Conservation (phyloP, 2,329 filamentous ascomycete species). For the Alternaria postmessia region DNA sequence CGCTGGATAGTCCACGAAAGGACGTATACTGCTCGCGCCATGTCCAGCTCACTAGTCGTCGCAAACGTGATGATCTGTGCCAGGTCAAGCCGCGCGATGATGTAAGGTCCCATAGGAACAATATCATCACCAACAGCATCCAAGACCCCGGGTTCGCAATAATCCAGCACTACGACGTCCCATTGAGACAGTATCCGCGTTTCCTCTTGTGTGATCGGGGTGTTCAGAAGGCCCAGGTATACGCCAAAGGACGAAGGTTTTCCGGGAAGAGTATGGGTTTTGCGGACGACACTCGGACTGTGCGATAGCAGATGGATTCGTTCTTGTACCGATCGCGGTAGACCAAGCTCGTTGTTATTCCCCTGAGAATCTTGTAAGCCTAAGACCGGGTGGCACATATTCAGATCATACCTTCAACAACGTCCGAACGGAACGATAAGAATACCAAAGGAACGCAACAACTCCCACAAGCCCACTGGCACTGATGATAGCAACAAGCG, state of each 20-base stretch:
- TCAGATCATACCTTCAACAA: slow-evolving; percentile 30
- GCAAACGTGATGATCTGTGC: slow-evolving; percentile 31
- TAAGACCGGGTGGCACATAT: slow-evolving; percentile 7
- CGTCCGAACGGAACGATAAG: slow-evolving; percentile 28
- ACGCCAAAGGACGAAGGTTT: slow-evolving; percentile 49
- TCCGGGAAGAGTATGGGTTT: slow-evolving; percentile 26
- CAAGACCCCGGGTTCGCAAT: slow-evolving; percentile 39
- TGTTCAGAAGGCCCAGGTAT: slow-evolving; percentile 42
- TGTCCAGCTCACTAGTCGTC: slow-evolving; percentile 34
- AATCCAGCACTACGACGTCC: slow-evolving; percentile 45
- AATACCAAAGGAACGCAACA: slow-evolving; percentile 38
- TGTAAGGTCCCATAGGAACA: slow-evolving; percentile 37
- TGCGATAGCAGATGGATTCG: slow-evolving; percentile 38
- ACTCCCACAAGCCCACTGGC: slow-evolving; percentile 40
- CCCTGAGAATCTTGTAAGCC: slow-evolving; percentile 26
- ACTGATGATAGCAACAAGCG: slow-evolving; percentile 43
- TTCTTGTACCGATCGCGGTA: slow-evolving; percentile 43
- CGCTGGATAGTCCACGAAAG: slow-evolving; percentile 37
- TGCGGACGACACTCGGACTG: slow-evolving; percentile 29
- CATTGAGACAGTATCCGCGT: slow-evolving; percentile 40
- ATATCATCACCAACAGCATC: slow-evolving; percentile 38
- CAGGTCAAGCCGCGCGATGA: slow-evolving; percentile 46
- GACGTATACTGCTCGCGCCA: slow-evolving; percentile 36
- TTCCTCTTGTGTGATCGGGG: slow-evolving; percentile 38
- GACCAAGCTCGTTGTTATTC: slow-evolving; percentile 18